Evolutionary conservation across 2,329 filamentous ascomycete species (phyloP).

Genomic region (Alternaria arborescens): DNA sequence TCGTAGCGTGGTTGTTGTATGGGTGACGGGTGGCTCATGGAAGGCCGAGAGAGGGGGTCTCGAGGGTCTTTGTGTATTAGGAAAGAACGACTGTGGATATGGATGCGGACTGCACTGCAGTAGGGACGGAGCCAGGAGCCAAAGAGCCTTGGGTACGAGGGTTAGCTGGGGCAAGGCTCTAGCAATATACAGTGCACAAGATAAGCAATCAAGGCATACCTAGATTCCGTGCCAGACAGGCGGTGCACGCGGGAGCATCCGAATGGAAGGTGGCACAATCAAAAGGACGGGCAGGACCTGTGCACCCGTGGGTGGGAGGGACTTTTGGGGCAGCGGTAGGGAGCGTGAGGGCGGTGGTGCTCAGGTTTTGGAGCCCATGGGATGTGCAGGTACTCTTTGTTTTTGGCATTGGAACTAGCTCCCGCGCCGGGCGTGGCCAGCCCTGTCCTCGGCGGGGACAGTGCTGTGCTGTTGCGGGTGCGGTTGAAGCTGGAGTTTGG

Average conservation of each 20-base stretch:
- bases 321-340: constrained; percentile 26
- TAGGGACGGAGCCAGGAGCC: constrained; percentile 12
- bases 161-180: constrained; percentile 38
- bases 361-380: constrained; percentile 29
- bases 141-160: constrained; percentile 20
- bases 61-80: constrained; percentile 8
- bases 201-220: constrained; percentile 43
- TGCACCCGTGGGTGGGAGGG: constrained; percentile 35
- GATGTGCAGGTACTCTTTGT: constrained; percentile 46
- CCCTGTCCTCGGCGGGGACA: constrained; percentile 33
- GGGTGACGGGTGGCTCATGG: constrained; percentile 43
- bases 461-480: constrained; percentile 22
- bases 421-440: constrained; percentile 44
- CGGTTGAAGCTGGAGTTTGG: constrained; percentile 26
- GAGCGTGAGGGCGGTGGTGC: constrained; percentile 1
- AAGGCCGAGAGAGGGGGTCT: constrained; percentile 32
- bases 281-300: constrained; percentile 33
- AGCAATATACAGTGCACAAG: constrained; percentile 46
- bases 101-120: constrained; percentile 1
- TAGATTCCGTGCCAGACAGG: constrained; percentile 30
- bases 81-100: constrained; percentile 13
- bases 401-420: constrained; percentile 45
- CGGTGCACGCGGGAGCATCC: constrained; percentile 46
- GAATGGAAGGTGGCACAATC: constrained; percentile 34
- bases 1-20: constrained; percentile 36